Conservation (phyloP, 2,329 filamentous ascomycete species). For the Trichoderma breve region DNA sequence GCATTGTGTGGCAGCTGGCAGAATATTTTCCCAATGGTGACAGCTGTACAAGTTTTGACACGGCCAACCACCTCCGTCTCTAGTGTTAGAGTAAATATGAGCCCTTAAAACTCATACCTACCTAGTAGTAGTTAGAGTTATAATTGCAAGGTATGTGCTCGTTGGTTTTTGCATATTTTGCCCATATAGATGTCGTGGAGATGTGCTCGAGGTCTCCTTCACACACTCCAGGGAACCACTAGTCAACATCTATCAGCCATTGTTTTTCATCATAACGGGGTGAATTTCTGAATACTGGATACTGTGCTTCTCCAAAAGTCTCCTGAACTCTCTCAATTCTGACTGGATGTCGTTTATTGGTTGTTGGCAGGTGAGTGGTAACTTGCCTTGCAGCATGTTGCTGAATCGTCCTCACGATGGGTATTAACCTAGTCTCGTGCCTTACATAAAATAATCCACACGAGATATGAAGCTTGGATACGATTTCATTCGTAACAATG, state of each 20-base stretch:
- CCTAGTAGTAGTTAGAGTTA: too few relatives aligned
- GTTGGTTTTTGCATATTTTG: background rate
- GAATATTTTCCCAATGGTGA: background rate
- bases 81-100: background rate
- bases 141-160: too few relatives aligned
- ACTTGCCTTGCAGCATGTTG: background rate
- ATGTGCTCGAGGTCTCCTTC: background rate
- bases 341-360: background rate
- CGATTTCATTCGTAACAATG: too few relatives aligned
- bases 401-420: background rate
- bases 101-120: accelerated
- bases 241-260: background rate
- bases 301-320: too few relatives aligned
- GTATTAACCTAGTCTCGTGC: background rate
- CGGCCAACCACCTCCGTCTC: background rate
- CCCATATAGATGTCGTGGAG: background rate
- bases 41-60: background rate
- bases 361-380: background rate
- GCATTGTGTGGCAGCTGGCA: background rate
- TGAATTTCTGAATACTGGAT: too few relatives aligned
- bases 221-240: background rate
- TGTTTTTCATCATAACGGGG: too few relatives aligned
- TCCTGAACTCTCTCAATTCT: background rate
- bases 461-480: too few relatives aligned
- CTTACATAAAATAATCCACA: background rate